phyloP scores from a whole-genome alignment of 1,139 yeast species.

The Hemisphaericaspora xylofermentans region DNA sequence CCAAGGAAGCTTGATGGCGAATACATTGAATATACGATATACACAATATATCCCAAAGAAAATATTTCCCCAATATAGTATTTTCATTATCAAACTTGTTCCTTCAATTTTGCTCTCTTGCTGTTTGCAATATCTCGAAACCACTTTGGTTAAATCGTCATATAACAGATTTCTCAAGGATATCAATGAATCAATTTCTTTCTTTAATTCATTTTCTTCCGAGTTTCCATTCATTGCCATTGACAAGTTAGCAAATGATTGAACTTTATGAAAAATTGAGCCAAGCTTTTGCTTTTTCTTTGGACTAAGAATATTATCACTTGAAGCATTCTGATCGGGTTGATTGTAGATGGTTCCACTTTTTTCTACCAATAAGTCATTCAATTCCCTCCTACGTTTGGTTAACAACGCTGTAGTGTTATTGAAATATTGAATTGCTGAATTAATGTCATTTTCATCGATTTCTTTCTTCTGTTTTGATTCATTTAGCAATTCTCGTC shows the following conservation, averaged over 20 bases:
- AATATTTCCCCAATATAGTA: constrained; percentile 18
- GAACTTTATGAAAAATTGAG: constrained; percentile 36
- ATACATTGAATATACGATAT: constrained; percentile 55
- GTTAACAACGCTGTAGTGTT: constrained; percentile 36
- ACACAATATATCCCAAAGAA: constrained; percentile 62
- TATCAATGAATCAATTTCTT: constrained; percentile 36
- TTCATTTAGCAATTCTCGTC: constrained; percentile 1
- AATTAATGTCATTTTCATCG: constrained; percentile 27
- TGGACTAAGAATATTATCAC: constrained; percentile 14
- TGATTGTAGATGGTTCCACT: constrained; percentile 32
- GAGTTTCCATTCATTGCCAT: constrained; percentile 16
- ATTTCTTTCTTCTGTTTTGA: constrained; percentile 9
- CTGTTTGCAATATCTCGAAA: constrained; percentile 18
- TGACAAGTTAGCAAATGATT: constrained; percentile 41
- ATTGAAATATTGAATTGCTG: constrained; percentile 37
- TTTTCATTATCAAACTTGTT: constrained; percentile 7
- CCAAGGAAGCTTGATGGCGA: constrained; percentile 40
- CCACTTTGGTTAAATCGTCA: constrained; percentile 26
- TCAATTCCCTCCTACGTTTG: constrained; percentile 35
- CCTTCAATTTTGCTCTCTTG: constrained; percentile 12
- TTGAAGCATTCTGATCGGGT: constrained; percentile 14
- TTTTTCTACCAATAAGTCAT: constrained; percentile 18
- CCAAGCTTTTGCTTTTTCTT: constrained; percentile 10
- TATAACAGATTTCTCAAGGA: constrained; percentile 29
- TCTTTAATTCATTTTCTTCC: constrained; percentile 34